Evolutionary conservation across 371 early-diverging fungal species (phyloP).

Genomic region (Mortierella sp.): DNA sequence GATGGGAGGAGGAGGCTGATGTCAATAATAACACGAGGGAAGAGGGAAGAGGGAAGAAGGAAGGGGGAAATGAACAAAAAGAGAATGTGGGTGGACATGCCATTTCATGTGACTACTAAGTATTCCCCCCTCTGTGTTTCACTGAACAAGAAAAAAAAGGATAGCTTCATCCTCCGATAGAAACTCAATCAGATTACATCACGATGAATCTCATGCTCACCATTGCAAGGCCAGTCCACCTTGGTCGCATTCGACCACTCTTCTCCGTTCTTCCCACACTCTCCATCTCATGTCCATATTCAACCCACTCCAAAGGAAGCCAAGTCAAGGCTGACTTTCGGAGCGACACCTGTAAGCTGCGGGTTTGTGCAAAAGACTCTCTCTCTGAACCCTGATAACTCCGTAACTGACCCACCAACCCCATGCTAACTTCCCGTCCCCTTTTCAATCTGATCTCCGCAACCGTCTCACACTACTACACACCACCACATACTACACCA

Average conservation of each 20-base stretch:
- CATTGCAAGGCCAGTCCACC: not conserved
- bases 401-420: not conserved
- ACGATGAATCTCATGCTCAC: no score
- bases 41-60: not conserved
- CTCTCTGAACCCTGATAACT: not conserved
- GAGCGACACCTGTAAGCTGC: constrained; percentile 69
- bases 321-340: constrained; percentile 60
- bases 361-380: no score
- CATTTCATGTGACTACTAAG: constrained; percentile 8
- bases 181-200: no score
- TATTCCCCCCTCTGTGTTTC: not conserved
- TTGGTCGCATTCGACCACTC: not conserved
- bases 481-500: not conserved
- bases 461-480: no score
- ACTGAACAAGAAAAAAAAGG: no score
- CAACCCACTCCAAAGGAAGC: not conserved
- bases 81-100: constrained; percentile 8
- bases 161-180: no score
- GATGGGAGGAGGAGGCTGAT: not conserved
- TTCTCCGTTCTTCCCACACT: not conserved
- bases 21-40: not conserved
- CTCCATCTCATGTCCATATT: not conserved
- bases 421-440: not conserved
- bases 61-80: not conserved
- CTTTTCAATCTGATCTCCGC: no score